These are phyloP conservation scores for Serendipita sp. DNA, from an alignment of 768 basidiomycete species.

Conservation along the genomic window DNA sequence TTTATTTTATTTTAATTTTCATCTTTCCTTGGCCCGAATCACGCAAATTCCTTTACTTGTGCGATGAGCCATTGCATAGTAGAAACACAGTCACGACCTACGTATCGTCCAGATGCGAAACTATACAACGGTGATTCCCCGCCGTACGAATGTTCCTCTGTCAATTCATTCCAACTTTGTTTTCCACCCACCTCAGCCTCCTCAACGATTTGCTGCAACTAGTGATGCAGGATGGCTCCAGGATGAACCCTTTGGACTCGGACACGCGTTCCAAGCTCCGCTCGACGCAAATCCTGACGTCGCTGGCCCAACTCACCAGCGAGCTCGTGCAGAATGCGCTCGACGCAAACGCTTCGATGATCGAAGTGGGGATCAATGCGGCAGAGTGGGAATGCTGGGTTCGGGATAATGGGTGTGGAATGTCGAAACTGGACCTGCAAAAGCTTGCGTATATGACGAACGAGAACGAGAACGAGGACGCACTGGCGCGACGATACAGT, in stretches of 20 bases:
- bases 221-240: neutral
- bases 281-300: constrained; percentile 72
- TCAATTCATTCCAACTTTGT: neutral
- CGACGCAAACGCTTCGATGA: constrained; percentile 54
- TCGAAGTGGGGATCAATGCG: constrained; percentile 61
- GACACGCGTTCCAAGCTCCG: constrained; percentile 53
- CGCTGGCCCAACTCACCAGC: constrained; percentile 59
- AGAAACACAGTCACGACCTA: no score
- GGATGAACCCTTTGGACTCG: neutral
- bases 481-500: no score
- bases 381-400: constrained; percentile 75
- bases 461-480: no score
- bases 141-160: no score
- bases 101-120: no score
- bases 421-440: constrained; percentile 42
- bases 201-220: neutral
- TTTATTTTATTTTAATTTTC: no score
- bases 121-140: no score
- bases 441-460: constrained; percentile 39
- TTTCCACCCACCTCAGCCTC: neutral
- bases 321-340: constrained; percentile 85
- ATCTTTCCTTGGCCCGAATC: no score
- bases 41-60: no score
- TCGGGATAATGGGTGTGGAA: constrained; percentile 70
- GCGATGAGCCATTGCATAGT: no score